Conservation (phyloP, 352 stramenopile species). For the Pythium coloratum region DNA sequence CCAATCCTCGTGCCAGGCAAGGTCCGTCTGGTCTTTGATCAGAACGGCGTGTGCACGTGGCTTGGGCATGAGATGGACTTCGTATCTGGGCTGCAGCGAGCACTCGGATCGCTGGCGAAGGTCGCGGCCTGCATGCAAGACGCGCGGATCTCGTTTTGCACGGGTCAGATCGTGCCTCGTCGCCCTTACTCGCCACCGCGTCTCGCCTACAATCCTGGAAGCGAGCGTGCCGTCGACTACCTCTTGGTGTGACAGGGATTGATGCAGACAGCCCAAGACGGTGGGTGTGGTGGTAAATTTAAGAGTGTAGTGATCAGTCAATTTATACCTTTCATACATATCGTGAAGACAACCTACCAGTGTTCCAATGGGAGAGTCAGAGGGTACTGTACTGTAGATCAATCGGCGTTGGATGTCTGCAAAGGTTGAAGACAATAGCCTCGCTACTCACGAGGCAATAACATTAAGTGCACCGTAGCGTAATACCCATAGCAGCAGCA, state of each 20-base stretch:
- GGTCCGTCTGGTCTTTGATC: slow-evolving; percentile 60
- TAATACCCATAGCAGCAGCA: background rate
- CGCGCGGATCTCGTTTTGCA: slow-evolving; percentile 53
- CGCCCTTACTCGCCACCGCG: background rate
- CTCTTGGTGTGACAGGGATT: background rate
- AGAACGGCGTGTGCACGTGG: slow-evolving; percentile 41
- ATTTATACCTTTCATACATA: background rate
- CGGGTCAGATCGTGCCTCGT: slow-evolving; percentile 40
- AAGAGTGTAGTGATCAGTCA: background rate
- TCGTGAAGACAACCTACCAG: too few relatives aligned
- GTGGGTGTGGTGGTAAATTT: background rate
- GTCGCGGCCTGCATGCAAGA: slow-evolving; percentile 41
- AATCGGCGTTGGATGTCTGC: too few relatives aligned
- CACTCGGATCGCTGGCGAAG: slow-evolving; percentile 46
- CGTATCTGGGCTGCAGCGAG: slow-evolving; percentile 40
- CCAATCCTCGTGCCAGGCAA: slow-evolving; percentile 41
- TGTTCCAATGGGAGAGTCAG: too few relatives aligned
- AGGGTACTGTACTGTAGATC: too few relatives aligned
- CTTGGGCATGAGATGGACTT: slow-evolving; percentile 66
- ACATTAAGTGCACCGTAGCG: too few relatives aligned
- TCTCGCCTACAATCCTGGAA: background rate
- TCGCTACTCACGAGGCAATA: too few relatives aligned
- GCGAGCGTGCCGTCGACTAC: background rate
- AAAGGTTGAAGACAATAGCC: too few relatives aligned
- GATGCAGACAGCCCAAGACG: background rate